Evolutionary conservation across 441 rosid genomes (phyloP).

Genomic region (Heliophila coronopifolia): DNA sequence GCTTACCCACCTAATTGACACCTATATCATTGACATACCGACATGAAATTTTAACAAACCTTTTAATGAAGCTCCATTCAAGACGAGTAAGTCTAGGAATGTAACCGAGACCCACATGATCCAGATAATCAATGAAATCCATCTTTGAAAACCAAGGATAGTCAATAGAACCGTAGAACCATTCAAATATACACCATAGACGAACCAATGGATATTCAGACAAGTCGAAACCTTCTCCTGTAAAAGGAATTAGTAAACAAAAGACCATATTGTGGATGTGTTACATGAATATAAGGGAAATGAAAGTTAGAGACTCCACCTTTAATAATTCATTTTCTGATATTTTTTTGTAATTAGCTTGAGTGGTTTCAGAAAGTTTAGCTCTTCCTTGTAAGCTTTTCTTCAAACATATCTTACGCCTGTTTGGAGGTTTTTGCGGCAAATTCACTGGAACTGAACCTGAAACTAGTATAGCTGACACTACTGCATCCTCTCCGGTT

Average conservation of each 20-base stretch:
- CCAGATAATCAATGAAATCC: slow-evolving; percentile 86
- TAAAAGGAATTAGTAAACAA: slow-evolving; percentile 19
- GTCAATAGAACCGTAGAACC: slow-evolving; percentile 98
- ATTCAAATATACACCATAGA: slow-evolving; percentile 88
- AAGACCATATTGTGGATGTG: slow-evolving; percentile 9
- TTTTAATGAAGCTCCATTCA: slow-evolving; percentile 98
- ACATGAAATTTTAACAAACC: slow-evolving; percentile 35
- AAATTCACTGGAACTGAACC: slow-evolving; percentile 33
- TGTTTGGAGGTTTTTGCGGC: slow-evolving; percentile 43
- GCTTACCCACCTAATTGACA: too few species aligned
- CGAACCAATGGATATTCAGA: slow-evolving; percentile 53
- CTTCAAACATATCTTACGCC: slow-evolving; percentile 59
- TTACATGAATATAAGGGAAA: slow-evolving; percentile 1
- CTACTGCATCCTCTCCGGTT: slow-evolving; percentile 28
- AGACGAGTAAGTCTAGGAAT: slow-evolving; percentile 86
- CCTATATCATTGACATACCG: slow-evolving; percentile 1
- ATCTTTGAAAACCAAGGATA: slow-evolving; percentile 96
- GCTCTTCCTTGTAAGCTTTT: slow-evolving; percentile 37
- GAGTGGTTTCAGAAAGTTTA: slow-evolving; percentile 35
- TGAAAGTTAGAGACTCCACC: slow-evolving; percentile 36
- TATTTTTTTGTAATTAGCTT: slow-evolving; percentile 26
- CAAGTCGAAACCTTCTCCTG: slow-evolving; percentile 66
- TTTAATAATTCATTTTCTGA: slow-evolving; percentile 36
- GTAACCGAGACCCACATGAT: slow-evolving; percentile 91
- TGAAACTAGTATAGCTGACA: slow-evolving; percentile 42